Evolutionary conservation across 345 rosid genomes (phyloP), one percentile per base, ranked within the genome.

Genomic region (Iberis pinnata): DNA sequence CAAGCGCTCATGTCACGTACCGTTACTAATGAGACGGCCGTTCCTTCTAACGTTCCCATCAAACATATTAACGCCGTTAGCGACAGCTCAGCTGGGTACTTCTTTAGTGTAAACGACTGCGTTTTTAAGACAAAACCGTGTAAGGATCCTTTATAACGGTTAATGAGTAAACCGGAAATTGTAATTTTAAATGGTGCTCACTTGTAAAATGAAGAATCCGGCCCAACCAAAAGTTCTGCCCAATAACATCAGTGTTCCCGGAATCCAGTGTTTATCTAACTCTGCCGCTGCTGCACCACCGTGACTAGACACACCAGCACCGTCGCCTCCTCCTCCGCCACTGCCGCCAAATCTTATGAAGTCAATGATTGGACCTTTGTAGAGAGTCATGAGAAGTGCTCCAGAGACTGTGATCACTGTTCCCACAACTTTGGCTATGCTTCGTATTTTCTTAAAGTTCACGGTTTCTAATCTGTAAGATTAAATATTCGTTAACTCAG

Each of bases 331-430:
- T 9, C 71, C 70, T 71, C 55, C 43, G 7, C 47, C 70, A 2
- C 76, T 77, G 12, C 68, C 67, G 3, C 69, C 72, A 6, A 73
- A 9, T 39, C 12, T 61, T 0, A 77, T 57, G 17, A 89, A 70
- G 38, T 84, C 68, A 43, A 89, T n/a, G 25, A 79, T 69, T 8
- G 96, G 98, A 47, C 98, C 98, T 78, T 84, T 87, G 80, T 80
- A 82, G 29, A 90, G 51, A 22, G 96, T 90, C 98, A 90, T 90
- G 32, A 84, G 81, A 77, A 84, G 71, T 20, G 98, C 96, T 60
- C 98, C 98, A 3, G 68, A 62, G 9, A 87, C 87, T 8, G 89
- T 84, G 40, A 90, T 70, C 4, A 43, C 72, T 4, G 98, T 90
- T 50, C 98, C 98, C 5, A 84, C 32, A 10, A 86, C 71, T 73